A percentile compares a stretch with the other conserved stretches of the same genome.
Conservation (phyloP, 108 stramenopile species). For the Licmophora abbreviata region DNA sequence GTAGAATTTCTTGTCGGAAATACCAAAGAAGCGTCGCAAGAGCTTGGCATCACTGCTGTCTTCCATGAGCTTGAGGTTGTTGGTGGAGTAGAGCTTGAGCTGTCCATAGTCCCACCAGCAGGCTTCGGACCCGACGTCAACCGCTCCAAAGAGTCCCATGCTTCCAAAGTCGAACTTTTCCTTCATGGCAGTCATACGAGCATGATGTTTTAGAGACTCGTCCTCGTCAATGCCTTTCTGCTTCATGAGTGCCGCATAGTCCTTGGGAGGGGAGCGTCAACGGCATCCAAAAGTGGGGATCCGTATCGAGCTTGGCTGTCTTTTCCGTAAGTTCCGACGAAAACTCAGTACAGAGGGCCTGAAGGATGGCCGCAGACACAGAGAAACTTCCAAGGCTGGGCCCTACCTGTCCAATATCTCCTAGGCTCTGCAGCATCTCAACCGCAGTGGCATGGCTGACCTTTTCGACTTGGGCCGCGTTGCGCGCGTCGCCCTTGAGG, state of each 20-base stretch:
- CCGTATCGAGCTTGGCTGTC: constrained; percentile 82
- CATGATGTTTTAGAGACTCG: constrained; percentile 64
- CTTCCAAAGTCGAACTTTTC: constrained; percentile 35
- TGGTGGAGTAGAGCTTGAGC: constrained; percentile 88
- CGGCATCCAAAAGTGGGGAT: constrained; percentile 99
- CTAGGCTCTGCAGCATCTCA: constrained; percentile 80
- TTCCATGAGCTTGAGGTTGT: constrained; percentile 74
- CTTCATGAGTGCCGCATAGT: constrained; percentile 83
- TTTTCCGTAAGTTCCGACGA: constrained; percentile 67
- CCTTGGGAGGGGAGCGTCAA: constrained; percentile 79
- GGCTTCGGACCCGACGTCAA: constrained; percentile 92
- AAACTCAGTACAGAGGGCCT: constrained; percentile 83
- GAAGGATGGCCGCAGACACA: constrained; percentile 76
- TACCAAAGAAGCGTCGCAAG: constrained; percentile 77
- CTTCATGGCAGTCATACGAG: constrained; percentile 80
- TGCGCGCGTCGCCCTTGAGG: constrained; percentile 37
- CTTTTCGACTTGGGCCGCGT: constrained; percentile 99
- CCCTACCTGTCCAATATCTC: constrained; percentile 87
- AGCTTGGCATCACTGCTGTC: constrained; percentile 70
- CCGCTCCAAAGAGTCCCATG: constrained; percentile 92
- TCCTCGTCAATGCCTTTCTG: constrained; percentile 78
- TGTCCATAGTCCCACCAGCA: constrained; percentile 99
- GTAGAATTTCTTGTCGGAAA: constrained; percentile 39
- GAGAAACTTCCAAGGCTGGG: constrained; percentile 92
- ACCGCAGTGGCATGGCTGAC: constrained; percentile 94